Evolutionary conservation across 177 flowering plant genomes (phyloP).

Genomic region (Vitis hybrid): DNA sequence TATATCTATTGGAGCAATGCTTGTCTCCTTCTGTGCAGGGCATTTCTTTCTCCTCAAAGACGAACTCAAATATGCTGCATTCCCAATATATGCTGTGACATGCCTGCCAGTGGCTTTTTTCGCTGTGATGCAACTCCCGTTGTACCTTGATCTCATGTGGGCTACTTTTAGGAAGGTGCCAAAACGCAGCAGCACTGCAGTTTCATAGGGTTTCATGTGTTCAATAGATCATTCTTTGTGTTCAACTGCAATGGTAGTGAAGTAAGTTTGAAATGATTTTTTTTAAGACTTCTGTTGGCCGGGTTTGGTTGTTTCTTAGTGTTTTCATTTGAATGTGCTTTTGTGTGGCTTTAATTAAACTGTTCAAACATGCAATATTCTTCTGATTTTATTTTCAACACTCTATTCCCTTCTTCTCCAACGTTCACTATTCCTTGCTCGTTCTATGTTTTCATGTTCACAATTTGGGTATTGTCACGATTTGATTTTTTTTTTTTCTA

Average conservation of each 20-base stretch:
- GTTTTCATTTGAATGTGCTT: background rate
- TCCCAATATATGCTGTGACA: slow-evolving; percentile 29
- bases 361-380: background rate
- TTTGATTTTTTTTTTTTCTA: too few relatives aligned
- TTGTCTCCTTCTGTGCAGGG: slow-evolving; percentile 44
- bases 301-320: background rate
- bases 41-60: slow-evolving; percentile 38
- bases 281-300: background rate
- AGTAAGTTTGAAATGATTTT: background rate
- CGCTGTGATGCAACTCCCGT: slow-evolving; percentile 25
- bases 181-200: slow-evolving; percentile 16
- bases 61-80: slow-evolving; percentile 25
- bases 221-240: too few relatives aligned
- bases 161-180: slow-evolving; percentile 24
- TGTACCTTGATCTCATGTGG: slow-evolving; percentile 27
- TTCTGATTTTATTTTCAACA: too few relatives aligned
- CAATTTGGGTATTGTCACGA: too few relatives aligned
- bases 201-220: too few relatives aligned
- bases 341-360: too few relatives aligned
- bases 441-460: too few relatives aligned
- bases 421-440: too few relatives aligned
- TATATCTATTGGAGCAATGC: slow-evolving; percentile 33
- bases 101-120: slow-evolving; percentile 27
- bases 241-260: background rate
- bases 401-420: too few relatives aligned